These are phyloP conservation scores for Stylosanthes scabra DNA, from an alignment of 331 rosid species.

Conservation along the genomic window DNA sequence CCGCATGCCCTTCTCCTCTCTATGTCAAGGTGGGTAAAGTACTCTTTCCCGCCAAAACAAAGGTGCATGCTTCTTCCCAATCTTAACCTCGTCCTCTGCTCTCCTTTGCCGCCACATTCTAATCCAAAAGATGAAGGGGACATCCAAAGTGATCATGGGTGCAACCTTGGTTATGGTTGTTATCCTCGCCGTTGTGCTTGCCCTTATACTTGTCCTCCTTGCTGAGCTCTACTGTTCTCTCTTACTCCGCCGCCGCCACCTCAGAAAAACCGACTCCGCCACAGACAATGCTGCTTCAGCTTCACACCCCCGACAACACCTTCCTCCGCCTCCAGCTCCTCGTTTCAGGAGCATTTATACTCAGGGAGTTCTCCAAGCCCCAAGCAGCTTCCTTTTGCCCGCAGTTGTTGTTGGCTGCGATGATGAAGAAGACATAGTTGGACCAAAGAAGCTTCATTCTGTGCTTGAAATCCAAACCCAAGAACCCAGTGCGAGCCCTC, in stretches of 20 bases:
- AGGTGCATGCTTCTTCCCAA: neutral
- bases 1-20: slow-evolving; percentile 26
- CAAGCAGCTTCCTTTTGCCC: slow-evolving; percentile 76
- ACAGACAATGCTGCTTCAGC: slow-evolving; percentile 29
- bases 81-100: neutral
- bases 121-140: slow-evolving; percentile 68
- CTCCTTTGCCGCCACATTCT: slow-evolving; percentile 36
- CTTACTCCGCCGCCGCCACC: slow-evolving; percentile 77
- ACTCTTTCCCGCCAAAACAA: slow-evolving; percentile 68
- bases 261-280: slow-evolving; percentile 41
- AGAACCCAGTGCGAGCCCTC: slow-evolving; percentile 41
- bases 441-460: slow-evolving; percentile 46
- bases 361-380: slow-evolving; percentile 85
- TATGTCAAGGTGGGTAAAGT: slow-evolving; percentile 1
- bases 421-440: slow-evolving; percentile 45
- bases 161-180: slow-evolving; percentile 91
- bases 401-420: slow-evolving; percentile 40
- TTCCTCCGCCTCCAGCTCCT: slow-evolving; percentile 49
- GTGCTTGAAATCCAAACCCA: slow-evolving; percentile 52
- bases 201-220: slow-evolving; percentile 76
- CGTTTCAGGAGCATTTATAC: slow-evolving; percentile 55
- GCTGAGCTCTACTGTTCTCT: slow-evolving; percentile 97
- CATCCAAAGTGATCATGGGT: slow-evolving; percentile 88
- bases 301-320: slow-evolving; percentile 43
- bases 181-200: slow-evolving; percentile 79